A percentile compares a stretch with the other conserved stretches of the same genome.
These are phyloP conservation scores for Stenogyne calaminthoides DNA, from an alignment of 305 asterid genomes.

Conservation along the genomic window DNA sequence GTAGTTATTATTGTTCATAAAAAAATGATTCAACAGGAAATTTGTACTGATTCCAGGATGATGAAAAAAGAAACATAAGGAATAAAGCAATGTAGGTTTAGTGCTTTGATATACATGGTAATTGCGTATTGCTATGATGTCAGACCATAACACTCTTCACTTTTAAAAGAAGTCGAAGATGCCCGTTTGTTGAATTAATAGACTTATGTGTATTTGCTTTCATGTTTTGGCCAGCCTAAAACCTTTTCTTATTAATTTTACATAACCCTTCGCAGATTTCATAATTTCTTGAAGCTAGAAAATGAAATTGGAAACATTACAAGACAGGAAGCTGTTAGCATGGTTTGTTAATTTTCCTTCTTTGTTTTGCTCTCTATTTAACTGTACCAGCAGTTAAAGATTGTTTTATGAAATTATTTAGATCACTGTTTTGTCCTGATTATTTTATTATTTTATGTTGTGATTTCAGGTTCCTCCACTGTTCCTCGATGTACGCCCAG, in stretches of 20 bases:
- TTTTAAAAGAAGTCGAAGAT: constrained; percentile 1
- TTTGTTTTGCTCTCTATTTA: constrained; percentile 19
- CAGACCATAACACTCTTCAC: neutral
- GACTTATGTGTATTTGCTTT: neutral
- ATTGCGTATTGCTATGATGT: neutral
- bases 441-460: constrained; percentile 29
- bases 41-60: neutral
- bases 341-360: constrained; percentile 57
- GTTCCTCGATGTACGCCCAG: constrained; percentile 72
- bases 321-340: constrained; percentile 98
- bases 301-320: constrained; percentile 98
- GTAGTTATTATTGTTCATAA: neutral
- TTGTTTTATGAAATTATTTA: constrained; percentile 1
- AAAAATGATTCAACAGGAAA: constrained; percentile 3
- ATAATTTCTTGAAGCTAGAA: constrained; percentile 87
- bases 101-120: neutral
- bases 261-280: constrained; percentile 65
- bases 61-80: neutral
- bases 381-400: constrained; percentile 8
- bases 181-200: constrained; percentile 12
- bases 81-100: neutral
- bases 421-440: constrained; percentile 14
- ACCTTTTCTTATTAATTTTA: constrained; percentile 8
- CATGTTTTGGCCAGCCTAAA: constrained; percentile 9
- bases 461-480: constrained; percentile 84